A percentile compares a stretch with the other conserved stretches of the same genome.
phyloP scores from a whole-genome alignment of 192 early-diverging fungal genomes.

The Hyaloraphidium curvatum region DNA sequence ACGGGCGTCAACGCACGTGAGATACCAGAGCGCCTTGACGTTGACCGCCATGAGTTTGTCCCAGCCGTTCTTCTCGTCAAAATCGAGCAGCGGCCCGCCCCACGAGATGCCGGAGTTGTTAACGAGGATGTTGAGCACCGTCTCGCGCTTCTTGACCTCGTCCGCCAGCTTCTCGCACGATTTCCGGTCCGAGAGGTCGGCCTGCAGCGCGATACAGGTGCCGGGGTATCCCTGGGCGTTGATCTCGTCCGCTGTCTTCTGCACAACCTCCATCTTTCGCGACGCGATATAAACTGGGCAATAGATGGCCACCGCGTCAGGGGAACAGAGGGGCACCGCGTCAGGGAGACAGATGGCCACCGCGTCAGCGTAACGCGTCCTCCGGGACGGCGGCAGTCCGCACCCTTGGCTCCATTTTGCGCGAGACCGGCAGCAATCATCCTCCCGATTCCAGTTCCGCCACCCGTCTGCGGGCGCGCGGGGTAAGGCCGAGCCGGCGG shows the following conservation, averaged over 20 bases:
- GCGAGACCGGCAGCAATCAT: too few relatives aligned
- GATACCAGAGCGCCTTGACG: constrained; percentile 57
- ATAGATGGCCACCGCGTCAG: too few relatives aligned
- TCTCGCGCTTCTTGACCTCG: not conserved
- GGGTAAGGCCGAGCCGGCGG: too few relatives aligned
- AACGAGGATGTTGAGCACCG: not conserved
- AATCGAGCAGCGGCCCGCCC: not conserved
- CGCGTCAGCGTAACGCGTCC: too few relatives aligned
- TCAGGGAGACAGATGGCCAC: too few relatives aligned
- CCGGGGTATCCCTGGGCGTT: not conserved
- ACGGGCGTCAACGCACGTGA: constrained; percentile 26
- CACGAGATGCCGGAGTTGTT: not conserved
- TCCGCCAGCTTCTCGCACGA: too few relatives aligned
- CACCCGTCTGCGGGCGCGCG: too few relatives aligned
- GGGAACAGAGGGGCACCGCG: too few relatives aligned
- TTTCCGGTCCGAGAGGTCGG: too few relatives aligned
- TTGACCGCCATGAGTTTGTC: constrained; percentile 62
- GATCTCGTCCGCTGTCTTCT: not conserved
- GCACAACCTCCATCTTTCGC: not conserved
- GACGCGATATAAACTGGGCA: not conserved
- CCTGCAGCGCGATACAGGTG: not conserved
- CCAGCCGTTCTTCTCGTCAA: constrained; percentile 27
- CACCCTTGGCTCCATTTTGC: too few relatives aligned
- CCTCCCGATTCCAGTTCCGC: too few relatives aligned
- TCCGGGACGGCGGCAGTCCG: too few relatives aligned